phyloP scores from a whole-genome alignment of 805 yeast species.

The Wickerhamiella slavikovae region DNA sequence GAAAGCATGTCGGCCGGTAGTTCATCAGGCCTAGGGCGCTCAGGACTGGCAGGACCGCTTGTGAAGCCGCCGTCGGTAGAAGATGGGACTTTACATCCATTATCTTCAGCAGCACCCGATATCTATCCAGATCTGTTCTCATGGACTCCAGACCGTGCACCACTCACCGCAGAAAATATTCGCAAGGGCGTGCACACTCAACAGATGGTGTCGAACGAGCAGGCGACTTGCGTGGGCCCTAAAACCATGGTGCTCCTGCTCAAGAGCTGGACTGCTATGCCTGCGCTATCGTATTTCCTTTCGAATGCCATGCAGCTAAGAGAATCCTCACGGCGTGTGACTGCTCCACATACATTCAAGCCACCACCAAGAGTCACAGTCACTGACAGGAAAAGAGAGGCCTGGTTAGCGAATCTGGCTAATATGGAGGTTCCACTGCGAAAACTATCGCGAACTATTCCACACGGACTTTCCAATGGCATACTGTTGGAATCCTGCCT shows the following conservation, averaged over 20 bases:
- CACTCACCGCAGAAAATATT: slow-evolving; percentile 30
- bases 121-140: slow-evolving; percentile 51
- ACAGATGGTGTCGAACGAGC: slow-evolving; percentile 42
- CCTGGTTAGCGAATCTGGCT: slow-evolving; percentile 71
- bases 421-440: slow-evolving; percentile 43
- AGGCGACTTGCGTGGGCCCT: slow-evolving; percentile 45
- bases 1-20: too few relatives aligned
- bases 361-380: slow-evolving; percentile 82
- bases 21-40: too few relatives aligned
- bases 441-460: slow-evolving; percentile 55
- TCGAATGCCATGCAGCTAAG: slow-evolving; percentile 29
- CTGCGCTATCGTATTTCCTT: slow-evolving; percentile 29
- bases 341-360: slow-evolving; percentile 34
- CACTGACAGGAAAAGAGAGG: slow-evolving; percentile 67
- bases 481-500: slow-evolving; percentile 55
- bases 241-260: slow-evolving; percentile 20
- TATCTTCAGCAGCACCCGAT: too few relatives aligned
- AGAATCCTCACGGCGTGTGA: slow-evolving; percentile 24
- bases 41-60: too few relatives aligned
- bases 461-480: slow-evolving; percentile 72
- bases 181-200: slow-evolving; percentile 55
- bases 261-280: slow-evolving; percentile 23
- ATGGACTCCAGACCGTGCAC: slow-evolving; percentile 36
- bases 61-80: too few relatives aligned
- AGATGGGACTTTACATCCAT: too few relatives aligned